These are phyloP conservation scores for Dovyalis caffra DNA, from an alignment of 345 rosid species.

Conservation along the genomic window DNA sequence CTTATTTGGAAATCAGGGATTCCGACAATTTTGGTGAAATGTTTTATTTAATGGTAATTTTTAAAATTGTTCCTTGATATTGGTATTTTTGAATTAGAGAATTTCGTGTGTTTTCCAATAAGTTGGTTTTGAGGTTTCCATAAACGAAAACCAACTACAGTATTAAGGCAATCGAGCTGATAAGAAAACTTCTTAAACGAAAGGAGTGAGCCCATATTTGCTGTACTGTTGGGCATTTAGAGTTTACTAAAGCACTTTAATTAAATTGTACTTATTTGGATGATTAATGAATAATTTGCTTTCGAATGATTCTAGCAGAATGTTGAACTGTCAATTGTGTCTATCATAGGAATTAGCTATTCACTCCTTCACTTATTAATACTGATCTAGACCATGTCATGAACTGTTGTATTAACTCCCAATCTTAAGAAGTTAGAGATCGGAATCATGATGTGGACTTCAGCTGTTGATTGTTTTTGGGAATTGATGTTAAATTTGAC, in stretches of 20 bases:
- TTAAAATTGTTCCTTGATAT: not conserved
- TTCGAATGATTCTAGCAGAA: conserved; percentile 1
- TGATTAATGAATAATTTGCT: not conserved
- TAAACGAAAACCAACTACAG: not conserved
- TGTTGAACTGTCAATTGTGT: not conserved
- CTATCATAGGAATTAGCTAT: not conserved
- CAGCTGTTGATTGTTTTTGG: not conserved
- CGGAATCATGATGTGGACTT: not conserved
- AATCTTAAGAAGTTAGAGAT: not conserved
- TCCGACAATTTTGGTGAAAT: not conserved
- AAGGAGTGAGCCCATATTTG: not conserved
- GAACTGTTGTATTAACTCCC: not conserved
- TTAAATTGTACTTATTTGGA: not conserved
- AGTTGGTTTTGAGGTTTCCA: not conserved
- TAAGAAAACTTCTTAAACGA: not conserved
- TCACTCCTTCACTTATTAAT: not conserved
- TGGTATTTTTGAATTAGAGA: not conserved
- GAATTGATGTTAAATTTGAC: not conserved
- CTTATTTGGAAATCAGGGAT: not conserved
- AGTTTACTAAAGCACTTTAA: not conserved
- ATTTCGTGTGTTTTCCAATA: not conserved
- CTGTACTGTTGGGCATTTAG: not conserved
- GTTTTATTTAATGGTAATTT: not conserved
- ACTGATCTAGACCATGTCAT: not conserved
- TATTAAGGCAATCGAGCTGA: too few species aligned